phyloP scores from a whole-genome alignment of 2,329 filamentous ascomycete genomes.

The Aspergillus japonicus region DNA sequence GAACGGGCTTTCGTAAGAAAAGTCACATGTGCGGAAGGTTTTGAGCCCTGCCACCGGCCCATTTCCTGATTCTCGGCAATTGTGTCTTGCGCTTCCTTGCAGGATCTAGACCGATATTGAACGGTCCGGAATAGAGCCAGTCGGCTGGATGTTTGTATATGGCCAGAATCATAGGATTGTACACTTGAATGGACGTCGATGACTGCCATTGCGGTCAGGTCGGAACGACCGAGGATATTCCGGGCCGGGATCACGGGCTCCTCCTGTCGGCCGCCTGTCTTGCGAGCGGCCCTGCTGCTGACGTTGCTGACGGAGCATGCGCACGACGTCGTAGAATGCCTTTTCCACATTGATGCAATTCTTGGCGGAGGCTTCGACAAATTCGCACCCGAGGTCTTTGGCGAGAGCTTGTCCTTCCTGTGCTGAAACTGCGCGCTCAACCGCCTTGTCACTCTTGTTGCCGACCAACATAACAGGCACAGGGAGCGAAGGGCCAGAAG shows the following conservation, averaged over 20 bases:
- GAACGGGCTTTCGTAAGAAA: constrained; percentile 12
- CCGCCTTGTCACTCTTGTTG: constrained; percentile 96
- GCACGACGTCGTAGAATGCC: constrained; percentile 95
- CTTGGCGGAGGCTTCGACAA: constrained; percentile 94
- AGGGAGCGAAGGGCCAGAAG: constrained; percentile 55
- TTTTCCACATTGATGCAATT: constrained; percentile 99
- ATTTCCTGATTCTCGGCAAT: not conserved
- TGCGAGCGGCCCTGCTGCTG: constrained; percentile 48
- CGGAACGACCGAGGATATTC: constrained; percentile 43
- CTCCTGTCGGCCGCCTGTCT: constrained; percentile 38
- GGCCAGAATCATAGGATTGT: constrained; percentile 34
- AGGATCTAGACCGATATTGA: not conserved
- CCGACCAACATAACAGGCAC: constrained; percentile 97
- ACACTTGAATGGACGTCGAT: constrained; percentile 39
- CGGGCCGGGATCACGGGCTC: constrained; percentile 36
- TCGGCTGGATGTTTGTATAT: not conserved
- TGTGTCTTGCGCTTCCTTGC: not conserved
- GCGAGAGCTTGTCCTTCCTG: constrained; percentile 92
- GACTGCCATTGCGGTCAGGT: constrained; percentile 37
- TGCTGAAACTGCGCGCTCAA: constrained; percentile 92
- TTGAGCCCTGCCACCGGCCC: not conserved
- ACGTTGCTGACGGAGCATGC: constrained; percentile 81
- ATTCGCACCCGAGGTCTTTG: constrained; percentile 89
- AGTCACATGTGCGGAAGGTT: not conserved
- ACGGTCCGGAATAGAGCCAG: constrained; percentile 1